Evolutionary conservation across 129 eudicot species (phyloP), one percentile per base, ranked within the genome.

Genomic region (Solidago caesia): DNA sequence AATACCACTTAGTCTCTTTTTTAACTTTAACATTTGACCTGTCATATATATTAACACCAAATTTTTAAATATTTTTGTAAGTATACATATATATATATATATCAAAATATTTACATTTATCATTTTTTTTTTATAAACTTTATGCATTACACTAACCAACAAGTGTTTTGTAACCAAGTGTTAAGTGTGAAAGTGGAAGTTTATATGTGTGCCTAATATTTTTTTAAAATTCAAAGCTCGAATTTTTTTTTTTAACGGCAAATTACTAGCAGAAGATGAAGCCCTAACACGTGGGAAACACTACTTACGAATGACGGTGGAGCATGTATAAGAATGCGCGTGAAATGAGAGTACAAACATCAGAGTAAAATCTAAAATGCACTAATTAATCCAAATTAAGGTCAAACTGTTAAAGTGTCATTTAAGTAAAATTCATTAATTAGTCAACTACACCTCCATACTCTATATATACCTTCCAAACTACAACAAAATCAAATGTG

Each of bases 381-480:
- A 59, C 63, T 58, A 51, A 63, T 57, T 33, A 33, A 33, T 3
- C 39, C 76, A 45, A 65, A 21, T 21, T 21, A 21, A 62, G 52
- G 88, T 76, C 84, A 84, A 80, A 80, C 59, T 29, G 66, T 39
- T 79, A 77, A 21, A 82, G 70, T 74, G 84, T 45, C 75, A 57
- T 66, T 67, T 15, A 76, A 45, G 67, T 43, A 26, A 13, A 66
- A 76, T 10, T 66, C 39, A 66, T 26, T 76, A 42, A 66, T 26
- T 76, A 42, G 67, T 78, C 78, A 44, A 68, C 75, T 58, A 43
- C 53, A 60, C 55, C 55, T n/a, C 60, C 16, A 33, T 6, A 70
- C 39, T 69, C 87, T 84, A 82, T 84, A 87, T 48, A 84, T 84
- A 76, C 64, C 55, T 53, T 68, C 73, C 74, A 26, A 79, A 33